Percentiles rank a stretch among this genome's conserved stretches.
These are phyloP conservation scores for Leishmania lainsoni DNA, from an alignment of 208 protist genomes.

Conservation along the genomic window DNA sequence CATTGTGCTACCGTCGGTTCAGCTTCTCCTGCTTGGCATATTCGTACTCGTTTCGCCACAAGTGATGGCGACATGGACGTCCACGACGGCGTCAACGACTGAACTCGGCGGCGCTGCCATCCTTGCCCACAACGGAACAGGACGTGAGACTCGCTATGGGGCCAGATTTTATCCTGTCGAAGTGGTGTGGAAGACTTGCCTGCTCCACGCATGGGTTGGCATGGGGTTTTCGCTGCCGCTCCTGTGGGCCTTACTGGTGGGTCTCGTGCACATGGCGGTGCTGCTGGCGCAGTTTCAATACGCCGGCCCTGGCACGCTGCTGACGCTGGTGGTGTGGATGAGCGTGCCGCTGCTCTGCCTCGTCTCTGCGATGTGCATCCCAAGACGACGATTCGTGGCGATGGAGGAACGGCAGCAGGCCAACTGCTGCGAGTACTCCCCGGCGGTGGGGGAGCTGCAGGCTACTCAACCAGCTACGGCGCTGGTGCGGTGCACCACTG, in stretches of 20 bases:
- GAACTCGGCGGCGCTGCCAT: constrained; percentile 12
- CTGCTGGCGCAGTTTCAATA: constrained; percentile 56
- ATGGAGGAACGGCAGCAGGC: background rate
- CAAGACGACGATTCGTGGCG: background rate
- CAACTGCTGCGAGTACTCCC: background rate
- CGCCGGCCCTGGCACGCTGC: constrained; percentile 37
- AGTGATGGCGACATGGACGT: constrained; percentile 54
- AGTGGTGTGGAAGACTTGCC: constrained; percentile 59
- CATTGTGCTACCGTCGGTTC: constrained; percentile 35
- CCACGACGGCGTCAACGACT: background rate
- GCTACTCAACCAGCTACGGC: background rate
- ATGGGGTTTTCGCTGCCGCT: constrained; percentile 56
- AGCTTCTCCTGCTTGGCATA: constrained; percentile 71
- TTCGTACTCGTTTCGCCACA: constrained; percentile 73
- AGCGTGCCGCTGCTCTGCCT: constrained; percentile 46
- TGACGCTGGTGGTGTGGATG: constrained; percentile 64
- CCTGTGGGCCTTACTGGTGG: constrained; percentile 42
- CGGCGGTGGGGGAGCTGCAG: background rate
- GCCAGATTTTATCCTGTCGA: constrained; percentile 49
- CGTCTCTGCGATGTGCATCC: constrained; percentile 24
- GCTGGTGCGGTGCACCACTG: background rate
- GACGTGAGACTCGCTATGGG: constrained; percentile 24
- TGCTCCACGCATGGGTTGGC: constrained; percentile 74
- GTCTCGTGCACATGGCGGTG: constrained; percentile 64
- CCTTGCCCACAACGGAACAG: constrained; percentile 8